phyloP scores from a whole-genome alignment of 345 rosid genomes.

The Gynandropsis gynandra region DNA sequence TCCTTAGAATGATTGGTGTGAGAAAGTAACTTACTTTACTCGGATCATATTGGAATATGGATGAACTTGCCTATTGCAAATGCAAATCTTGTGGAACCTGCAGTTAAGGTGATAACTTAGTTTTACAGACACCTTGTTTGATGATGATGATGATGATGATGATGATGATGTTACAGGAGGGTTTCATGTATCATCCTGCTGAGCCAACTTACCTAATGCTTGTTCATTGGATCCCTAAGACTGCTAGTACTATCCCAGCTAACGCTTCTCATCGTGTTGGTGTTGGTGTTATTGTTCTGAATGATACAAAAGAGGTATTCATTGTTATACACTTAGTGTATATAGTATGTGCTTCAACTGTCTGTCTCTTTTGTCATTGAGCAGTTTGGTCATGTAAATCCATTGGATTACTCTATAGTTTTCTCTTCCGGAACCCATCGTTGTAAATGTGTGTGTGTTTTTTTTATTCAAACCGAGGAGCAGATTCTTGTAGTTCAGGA shows the following conservation, averaged over 20 bases:
- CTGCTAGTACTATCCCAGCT: conserved; percentile 53
- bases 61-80: conserved; percentile 57
- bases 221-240: conserved; percentile 68
- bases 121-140: not conserved
- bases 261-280: conserved; percentile 72
- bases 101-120: conserved; percentile 53
- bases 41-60: conserved; percentile 22
- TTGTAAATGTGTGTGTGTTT: conserved; percentile 7
- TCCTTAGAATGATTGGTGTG: not conserved
- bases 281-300: conserved; percentile 70
- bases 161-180: conserved; percentile 40
- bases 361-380: too few relatives aligned
- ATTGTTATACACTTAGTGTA: not conserved
- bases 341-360: too few relatives aligned
- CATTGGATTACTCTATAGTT: too few relatives aligned
- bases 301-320: conserved; percentile 61
- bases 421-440: too few relatives aligned
- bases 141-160: not conserved
- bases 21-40: too few relatives aligned
- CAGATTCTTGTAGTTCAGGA: conserved; percentile 84
- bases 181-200: conserved; percentile 74
- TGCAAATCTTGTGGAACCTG: conserved; percentile 58
- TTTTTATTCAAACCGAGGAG: conserved; percentile 5
- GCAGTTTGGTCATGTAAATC: too few relatives aligned
- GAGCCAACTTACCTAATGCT: conserved; percentile 81